Percentiles rank a stretch among this genome's conserved stretches.
These are phyloP conservation scores for Acacia melanoxylon DNA, from an alignment of 306 rosid species.

Conservation along the genomic window DNA sequence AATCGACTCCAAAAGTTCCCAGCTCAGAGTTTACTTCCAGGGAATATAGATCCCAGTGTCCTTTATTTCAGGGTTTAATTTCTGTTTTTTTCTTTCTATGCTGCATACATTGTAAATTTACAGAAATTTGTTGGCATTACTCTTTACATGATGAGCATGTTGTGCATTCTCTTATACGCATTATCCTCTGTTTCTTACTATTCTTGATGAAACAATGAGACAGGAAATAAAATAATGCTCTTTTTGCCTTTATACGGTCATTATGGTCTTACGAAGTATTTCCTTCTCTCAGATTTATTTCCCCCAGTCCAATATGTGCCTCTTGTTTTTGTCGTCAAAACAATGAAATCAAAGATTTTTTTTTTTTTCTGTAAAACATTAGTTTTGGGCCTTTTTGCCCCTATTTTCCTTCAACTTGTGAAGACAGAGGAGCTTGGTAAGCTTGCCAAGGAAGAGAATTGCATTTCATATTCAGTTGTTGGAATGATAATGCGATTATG, in stretches of 20 bases:
- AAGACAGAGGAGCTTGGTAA: not conserved
- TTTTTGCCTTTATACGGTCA: not conserved
- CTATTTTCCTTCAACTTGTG: not conserved
- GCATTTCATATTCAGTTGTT: constrained; percentile 16
- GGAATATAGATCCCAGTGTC: constrained; percentile 39
- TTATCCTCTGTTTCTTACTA: not conserved
- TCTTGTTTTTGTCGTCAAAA: not conserved
- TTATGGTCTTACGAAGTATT: too few relatives aligned
- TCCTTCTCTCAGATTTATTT: too few relatives aligned
- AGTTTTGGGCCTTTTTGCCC: not conserved
- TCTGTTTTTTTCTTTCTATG: not conserved
- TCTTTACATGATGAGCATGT: not conserved
- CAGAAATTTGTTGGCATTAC: not conserved
- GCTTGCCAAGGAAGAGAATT: not conserved
- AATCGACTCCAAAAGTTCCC: constrained; percentile 64
- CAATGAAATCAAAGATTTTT: not conserved
- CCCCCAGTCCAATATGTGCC: not conserved
- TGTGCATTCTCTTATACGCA: not conserved
- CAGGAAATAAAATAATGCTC: not conserved
- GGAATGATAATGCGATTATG: not conserved
- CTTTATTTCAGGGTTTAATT: constrained; percentile 56
- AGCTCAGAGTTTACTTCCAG: constrained; percentile 41
- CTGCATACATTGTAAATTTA: not conserved
- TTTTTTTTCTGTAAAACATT: not conserved
- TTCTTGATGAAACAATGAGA: not conserved